Evolutionary conservation across 139 green algal species (phyloP).

Genomic region (Volvox africanus): DNA sequence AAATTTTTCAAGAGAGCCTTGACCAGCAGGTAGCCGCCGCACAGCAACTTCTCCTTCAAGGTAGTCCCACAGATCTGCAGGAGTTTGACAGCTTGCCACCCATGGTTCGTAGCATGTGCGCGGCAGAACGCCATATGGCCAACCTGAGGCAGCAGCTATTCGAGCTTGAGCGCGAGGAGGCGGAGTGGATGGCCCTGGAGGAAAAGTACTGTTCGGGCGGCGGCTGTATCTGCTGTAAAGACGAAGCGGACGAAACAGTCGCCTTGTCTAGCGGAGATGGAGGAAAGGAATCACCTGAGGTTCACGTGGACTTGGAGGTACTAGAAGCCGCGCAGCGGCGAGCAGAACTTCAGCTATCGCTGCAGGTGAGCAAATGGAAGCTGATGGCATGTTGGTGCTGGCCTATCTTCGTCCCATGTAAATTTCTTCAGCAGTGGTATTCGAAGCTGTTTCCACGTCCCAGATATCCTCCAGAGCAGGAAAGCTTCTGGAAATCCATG

Average conservation of each 20-base stretch:
- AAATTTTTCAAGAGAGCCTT: background rate
- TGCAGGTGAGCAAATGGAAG: background rate
- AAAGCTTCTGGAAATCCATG: too few relatives aligned
- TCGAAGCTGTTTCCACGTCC: too few relatives aligned
- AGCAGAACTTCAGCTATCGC: conserved; percentile 13
- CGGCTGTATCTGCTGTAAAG: background rate
- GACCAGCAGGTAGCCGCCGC: background rate
- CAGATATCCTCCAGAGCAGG: too few relatives aligned
- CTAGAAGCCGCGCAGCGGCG: background rate
- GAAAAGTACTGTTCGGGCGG: background rate
- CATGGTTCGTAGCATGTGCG: background rate
- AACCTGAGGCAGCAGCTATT: background rate
- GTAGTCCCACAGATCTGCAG: background rate
- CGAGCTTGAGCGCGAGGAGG: conserved; percentile 17
- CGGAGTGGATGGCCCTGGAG: background rate
- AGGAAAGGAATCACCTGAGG: background rate
- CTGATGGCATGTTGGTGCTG: background rate
- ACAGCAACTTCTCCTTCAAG: background rate
- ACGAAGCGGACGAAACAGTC: background rate
- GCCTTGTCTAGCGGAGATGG: background rate
- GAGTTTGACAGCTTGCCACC: conserved; percentile 11
- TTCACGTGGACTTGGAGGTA: background rate
- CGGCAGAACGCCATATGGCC: background rate
- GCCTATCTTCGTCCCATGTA: too few relatives aligned
- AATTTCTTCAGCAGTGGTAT: too few relatives aligned